These are phyloP conservation scores for Prunus dulcis DNA, from an alignment of 306 rosid genomes.

Conservation along the genomic window DNA sequence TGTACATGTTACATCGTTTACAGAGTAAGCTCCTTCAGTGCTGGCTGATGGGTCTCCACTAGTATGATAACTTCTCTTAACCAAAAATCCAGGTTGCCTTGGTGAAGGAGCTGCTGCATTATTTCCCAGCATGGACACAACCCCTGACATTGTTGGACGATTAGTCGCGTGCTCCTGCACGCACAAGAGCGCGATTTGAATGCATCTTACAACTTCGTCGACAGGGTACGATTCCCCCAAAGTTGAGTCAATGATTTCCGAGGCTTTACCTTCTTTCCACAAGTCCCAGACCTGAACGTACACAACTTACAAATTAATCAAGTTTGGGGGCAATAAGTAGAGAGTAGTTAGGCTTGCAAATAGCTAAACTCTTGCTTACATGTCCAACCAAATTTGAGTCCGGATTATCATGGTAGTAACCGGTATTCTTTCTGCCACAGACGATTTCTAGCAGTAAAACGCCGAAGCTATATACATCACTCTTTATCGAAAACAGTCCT, in stretches of 20 bases:
- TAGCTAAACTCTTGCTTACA: neutral
- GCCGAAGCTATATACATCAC: neutral
- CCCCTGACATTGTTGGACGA: conserved; percentile 37
- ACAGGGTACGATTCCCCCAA: neutral
- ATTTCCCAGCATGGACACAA: conserved; percentile 34
- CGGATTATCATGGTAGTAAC: neutral
- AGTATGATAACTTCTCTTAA: neutral
- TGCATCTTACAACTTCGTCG: neutral
- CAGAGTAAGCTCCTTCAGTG: neutral
- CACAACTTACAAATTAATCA: too few species aligned
- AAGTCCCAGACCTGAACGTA: neutral
- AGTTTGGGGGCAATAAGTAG: too few species aligned
- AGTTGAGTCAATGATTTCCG: neutral
- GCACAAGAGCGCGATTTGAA: conserved; percentile 12
- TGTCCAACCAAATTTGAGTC: neutral
- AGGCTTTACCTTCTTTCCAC: neutral
- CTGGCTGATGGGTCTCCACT: neutral
- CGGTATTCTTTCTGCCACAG: neutral
- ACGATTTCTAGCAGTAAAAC: neutral
- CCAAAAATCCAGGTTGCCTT: conserved; percentile 29
- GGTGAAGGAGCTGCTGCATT: conserved; percentile 27
- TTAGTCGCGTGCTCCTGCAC: conserved; percentile 6
- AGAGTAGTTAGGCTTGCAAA: too few species aligned
- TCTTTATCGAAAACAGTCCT: neutral
- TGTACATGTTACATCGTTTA: neutral